A percentile compares a stretch with the other conserved stretches of the same genome.
Conservation (phyloP, 2,329 filamentous ascomycete genomes). For the Ceratocystis variospora region DNA sequence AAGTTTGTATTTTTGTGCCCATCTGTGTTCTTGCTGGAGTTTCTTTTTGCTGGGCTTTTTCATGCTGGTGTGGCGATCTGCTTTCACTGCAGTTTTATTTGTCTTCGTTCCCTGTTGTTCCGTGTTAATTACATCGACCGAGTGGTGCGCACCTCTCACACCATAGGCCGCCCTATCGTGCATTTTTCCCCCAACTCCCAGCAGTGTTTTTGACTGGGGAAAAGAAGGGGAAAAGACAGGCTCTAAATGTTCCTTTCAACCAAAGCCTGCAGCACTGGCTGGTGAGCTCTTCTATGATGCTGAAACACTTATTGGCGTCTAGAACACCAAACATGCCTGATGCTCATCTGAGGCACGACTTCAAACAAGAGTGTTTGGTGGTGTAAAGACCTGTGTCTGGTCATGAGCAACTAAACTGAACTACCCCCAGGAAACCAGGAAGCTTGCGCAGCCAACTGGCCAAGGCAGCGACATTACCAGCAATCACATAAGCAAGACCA, state of each 20-base stretch:
- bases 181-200: no score
- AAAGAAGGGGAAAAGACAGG: no score
- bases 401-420: no score
- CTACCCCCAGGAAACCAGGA: no score
- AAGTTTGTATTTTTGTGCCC: not conserved
- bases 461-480: no score
- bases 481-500: no score
- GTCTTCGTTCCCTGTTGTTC: not conserved
- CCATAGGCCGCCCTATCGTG: no score
- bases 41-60: not conserved
- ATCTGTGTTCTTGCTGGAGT: not conserved
- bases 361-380: slow-evolving; percentile 5
- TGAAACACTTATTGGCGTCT: slow-evolving; percentile 5
- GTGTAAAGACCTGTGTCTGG: not conserved
- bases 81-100: not conserved
- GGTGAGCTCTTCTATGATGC: not conserved
- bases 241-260: not conserved
- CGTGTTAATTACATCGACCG: not conserved
- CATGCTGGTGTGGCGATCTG: not conserved
- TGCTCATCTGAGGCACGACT: slow-evolving; percentile 11
- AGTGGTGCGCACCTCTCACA: no score
- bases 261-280: not conserved
- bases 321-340: slow-evolving; percentile 11
- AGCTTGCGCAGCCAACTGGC: no score
- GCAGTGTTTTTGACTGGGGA: no score